Evolutionary conservation across 371 early-diverging fungal species (phyloP).

Genomic region (Coemansia sp.): DNA sequence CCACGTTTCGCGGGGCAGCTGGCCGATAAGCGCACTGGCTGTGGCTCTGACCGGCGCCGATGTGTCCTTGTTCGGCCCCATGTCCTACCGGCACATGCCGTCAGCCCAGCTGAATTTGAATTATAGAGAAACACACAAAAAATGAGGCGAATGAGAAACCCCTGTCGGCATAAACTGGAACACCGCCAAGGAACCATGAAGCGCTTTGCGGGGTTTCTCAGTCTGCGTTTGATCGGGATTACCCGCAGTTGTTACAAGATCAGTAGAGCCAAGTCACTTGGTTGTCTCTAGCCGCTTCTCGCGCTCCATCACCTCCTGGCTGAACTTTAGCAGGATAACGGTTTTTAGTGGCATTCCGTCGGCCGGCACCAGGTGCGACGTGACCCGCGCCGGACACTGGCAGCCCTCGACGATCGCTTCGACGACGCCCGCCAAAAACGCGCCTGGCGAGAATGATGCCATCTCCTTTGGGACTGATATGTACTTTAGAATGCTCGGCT

Average conservation of each 20-base stretch:
- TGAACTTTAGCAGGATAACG: conserved; percentile 93
- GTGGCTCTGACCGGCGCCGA: too few relatives aligned
- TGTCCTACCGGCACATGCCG: background rate
- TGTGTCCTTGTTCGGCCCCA: conserved; percentile 5
- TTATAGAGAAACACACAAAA: background rate
- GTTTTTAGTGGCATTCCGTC: conserved; percentile 91
- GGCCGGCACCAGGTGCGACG: conserved; percentile 87
- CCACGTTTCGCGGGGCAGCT: conserved; percentile 25
- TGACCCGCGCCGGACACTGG: conserved; percentile 91
- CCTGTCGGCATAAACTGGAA: too few relatives aligned
- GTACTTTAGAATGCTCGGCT: conserved; percentile 81
- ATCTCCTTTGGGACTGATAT: conserved; percentile 93
- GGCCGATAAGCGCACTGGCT: conserved; percentile 14
- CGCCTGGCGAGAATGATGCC: conserved; percentile 85
- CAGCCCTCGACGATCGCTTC: conserved; percentile 90
- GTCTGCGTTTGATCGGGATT: too few relatives aligned
- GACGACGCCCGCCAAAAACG: conserved; percentile 93
- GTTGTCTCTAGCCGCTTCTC: conserved; percentile 62
- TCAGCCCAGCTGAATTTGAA: background rate
- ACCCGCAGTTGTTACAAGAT: background rate
- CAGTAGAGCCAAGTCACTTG: conserved; percentile 18
- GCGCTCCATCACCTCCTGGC: conserved; percentile 73
- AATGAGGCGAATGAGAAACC: background rate
- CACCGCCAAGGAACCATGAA: too few relatives aligned
- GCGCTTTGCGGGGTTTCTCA: too few relatives aligned